Evolutionary conservation across 148 eudicot genomes (phyloP).

Genomic region (Bassia scoparia): DNA sequence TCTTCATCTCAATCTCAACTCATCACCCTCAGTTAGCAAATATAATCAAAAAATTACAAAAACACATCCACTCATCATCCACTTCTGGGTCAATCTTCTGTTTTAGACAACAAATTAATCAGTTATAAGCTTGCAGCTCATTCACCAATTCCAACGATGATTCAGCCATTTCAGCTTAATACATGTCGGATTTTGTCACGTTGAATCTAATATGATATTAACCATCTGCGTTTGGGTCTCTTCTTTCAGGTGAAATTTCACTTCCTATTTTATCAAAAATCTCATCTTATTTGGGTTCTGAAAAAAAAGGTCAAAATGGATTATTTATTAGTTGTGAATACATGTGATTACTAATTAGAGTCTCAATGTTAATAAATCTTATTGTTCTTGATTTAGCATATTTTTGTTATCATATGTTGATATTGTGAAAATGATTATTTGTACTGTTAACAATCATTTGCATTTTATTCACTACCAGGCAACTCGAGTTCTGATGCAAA

Average conservation of each 20-base stretch:
- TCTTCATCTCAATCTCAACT: neutral
- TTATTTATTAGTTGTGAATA: no score
- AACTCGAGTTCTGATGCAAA: no score
- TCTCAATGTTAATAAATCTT: no score
- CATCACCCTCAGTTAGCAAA: neutral
- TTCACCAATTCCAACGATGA: conserved; percentile 20
- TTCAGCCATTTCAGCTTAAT: conserved; percentile 40
- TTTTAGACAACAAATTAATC: neutral
- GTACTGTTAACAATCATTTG: no score
- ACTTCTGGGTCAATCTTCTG: neutral
- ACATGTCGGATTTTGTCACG: conserved; percentile 56
- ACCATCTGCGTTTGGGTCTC: conserved; percentile 94
- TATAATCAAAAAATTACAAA: neutral
- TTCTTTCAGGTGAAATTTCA: conserved; percentile 64
- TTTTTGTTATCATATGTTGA: no score
- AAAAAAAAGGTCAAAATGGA: neutral
- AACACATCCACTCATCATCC: neutral
- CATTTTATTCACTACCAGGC: no score
- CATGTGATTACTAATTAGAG: no score
- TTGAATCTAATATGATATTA: conserved; percentile 54
- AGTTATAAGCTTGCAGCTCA: conserved; percentile 9
- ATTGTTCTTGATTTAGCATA: no score
- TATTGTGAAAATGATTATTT: no score
- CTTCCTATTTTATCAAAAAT: neutral
- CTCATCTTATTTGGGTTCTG: conserved; percentile 14